Conservation (phyloP, 169 alveolate species). For the Plasmodium fragile region DNA sequence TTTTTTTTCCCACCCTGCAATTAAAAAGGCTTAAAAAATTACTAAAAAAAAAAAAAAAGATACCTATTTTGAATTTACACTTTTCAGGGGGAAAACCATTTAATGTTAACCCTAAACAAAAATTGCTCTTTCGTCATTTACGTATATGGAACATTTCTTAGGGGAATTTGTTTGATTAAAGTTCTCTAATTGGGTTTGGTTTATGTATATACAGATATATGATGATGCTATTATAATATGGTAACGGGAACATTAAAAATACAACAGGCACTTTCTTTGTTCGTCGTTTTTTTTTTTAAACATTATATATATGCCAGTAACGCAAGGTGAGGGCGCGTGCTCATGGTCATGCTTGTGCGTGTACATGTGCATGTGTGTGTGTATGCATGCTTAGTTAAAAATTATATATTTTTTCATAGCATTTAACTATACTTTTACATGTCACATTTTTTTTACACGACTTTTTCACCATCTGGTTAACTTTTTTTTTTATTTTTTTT, state of each 20-base stretch:
- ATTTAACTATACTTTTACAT: background rate
- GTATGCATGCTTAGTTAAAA: background rate
- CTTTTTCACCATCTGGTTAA: conserved; percentile 4
- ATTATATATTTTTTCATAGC: background rate
- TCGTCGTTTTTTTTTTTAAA: conserved; percentile 4
- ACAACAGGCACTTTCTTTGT: conserved; percentile 14
- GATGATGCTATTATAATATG: conserved; percentile 21
- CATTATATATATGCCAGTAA: background rate
- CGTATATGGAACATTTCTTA: conserved; percentile 13
- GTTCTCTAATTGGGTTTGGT: conserved; percentile 23
- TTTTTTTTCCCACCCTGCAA: background rate
- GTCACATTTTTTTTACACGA: background rate
- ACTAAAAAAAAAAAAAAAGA: conserved; percentile 3
- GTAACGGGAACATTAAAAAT: conserved; percentile 37
- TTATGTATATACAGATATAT: conserved; percentile 14
- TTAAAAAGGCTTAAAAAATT: conserved; percentile 2
- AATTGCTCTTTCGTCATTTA: conserved; percentile 2
- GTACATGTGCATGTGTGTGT: background rate
- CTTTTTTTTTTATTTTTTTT: background rate
- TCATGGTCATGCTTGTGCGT: background rate
- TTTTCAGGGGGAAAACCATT: background rate
- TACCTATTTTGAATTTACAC: background rate
- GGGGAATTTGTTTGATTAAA: conserved; percentile 22
- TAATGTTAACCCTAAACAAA: conserved; percentile 27
- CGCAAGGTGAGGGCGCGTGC: conserved; percentile 1